Percentiles rank a stretch among this genome's conserved stretches.
phyloP scores from a whole-genome alignment of 805 yeast species.

The Scheffersomyces lignosus region DNA sequence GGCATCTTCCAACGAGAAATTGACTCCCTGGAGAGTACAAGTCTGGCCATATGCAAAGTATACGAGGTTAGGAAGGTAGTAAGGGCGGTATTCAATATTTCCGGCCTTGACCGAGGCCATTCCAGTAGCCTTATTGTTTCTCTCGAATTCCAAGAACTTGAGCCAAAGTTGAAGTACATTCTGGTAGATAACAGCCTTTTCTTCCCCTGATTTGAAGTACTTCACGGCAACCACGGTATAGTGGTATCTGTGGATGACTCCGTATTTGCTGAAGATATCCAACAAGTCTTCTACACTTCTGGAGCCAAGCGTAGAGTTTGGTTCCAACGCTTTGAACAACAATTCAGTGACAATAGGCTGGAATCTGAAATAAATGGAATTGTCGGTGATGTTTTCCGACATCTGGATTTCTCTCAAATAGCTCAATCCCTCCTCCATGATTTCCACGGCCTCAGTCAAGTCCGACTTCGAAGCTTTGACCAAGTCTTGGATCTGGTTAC shows the following conservation, averaged over 20 bases:
- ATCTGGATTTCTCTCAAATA: conserved; percentile 39
- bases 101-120: conserved; percentile 4
- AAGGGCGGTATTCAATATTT: conserved; percentile 13
- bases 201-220: conserved; percentile 13
- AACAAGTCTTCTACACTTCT: conserved; percentile 18
- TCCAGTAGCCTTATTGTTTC: background rate
- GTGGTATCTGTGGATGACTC: conserved; percentile 36
- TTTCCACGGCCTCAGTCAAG: conserved; percentile 32
- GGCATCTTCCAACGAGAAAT: conserved; percentile 24
- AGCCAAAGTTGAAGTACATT: conserved; percentile 35
- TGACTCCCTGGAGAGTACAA: conserved; percentile 22
- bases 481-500: conserved; percentile 28
- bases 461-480: conserved; percentile 17
- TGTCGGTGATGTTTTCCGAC: conserved; percentile 30
- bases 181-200: conserved; percentile 15
- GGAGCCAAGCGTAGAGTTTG: conserved; percentile 3
- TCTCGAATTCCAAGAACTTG: conserved; percentile 26
- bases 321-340: conserved; percentile 17
- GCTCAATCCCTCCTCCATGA: conserved; percentile 41
- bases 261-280: conserved; percentile 26
- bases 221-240: conserved; percentile 22
- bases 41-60: conserved; percentile 36
- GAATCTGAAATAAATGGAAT: conserved; percentile 24
- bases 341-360: conserved; percentile 25
- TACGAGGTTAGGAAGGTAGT: conserved; percentile 23